Evolutionary conservation across 2,329 filamentous ascomycete genomes (phyloP).

Genomic region (Dactylellina cionopaga): DNA sequence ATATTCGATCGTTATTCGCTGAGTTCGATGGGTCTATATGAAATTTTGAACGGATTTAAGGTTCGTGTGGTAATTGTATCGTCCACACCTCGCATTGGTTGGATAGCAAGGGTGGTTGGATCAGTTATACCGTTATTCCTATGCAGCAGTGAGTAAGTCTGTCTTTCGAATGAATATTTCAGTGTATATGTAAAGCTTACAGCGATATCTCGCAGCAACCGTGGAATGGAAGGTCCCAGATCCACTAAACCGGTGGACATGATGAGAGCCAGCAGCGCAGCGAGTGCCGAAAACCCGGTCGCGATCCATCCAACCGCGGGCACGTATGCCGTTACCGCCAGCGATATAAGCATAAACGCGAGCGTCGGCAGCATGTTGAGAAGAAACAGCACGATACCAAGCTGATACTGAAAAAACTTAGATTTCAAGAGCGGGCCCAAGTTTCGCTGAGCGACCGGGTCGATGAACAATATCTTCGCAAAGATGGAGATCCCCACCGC

Average conservation of each 20-base stretch:
- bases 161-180: too few species aligned
- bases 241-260: conserved; percentile 41
- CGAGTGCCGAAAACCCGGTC: conserved; percentile 29
- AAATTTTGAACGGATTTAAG: too few species aligned
- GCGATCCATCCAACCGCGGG: conserved; percentile 45
- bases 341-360: conserved; percentile 39
- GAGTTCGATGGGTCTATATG: too few species aligned
- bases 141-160: too few species aligned
- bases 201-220: conserved; percentile 23
- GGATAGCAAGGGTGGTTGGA: too few species aligned
- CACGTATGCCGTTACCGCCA: conserved; percentile 47
- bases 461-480: conserved; percentile 46
- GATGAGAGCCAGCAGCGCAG: conserved; percentile 26
- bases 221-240: conserved; percentile 43
- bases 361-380: conserved; percentile 43
- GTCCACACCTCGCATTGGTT: too few species aligned
- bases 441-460: conserved; percentile 46
- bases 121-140: too few species aligned
- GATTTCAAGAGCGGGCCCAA: conserved; percentile 37
- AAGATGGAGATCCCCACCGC: conserved; percentile 41
- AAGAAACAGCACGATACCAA: conserved; percentile 33
- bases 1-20: too few species aligned
- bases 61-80: too few species aligned
- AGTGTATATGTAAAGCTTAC: too few species aligned
- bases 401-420: conserved; percentile 29